Evolutionary conservation across 2,329 filamentous ascomycete genomes (phyloP), one percentile per base, ranked within the genome.

Genomic region (Cladosporium austrohemisphaericum): DNA sequence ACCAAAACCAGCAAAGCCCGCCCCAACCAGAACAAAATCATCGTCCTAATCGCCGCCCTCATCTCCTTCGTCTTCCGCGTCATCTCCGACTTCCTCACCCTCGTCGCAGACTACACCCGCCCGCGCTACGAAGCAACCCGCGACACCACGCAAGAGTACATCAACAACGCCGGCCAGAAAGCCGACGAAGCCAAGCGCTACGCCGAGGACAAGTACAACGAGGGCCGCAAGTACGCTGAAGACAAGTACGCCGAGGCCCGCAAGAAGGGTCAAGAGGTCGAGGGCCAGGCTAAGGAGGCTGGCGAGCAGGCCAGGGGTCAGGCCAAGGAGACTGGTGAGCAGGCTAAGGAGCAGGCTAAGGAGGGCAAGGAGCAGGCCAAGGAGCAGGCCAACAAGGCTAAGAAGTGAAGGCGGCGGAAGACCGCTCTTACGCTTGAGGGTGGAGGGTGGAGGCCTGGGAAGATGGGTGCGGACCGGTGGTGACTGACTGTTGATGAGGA

Each of bases 61-160:
- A 55, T 69, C 57, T 62, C 58, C 52, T 65, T 63, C 52, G 55
- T 66, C 45, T 57, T 69, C 50, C 60, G 56, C 40, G 60, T 68
- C 46, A 58, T 60, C 37, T 57, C 54, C 25, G 65, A 67, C 57
- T 57, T 61, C 54, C 61, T 65, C 54, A 57, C 63, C 19, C 28
- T 55, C 47, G 49, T 66, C 29, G 57, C 61, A 46, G 60, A 66
- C 52, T 60, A 57, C 50, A 55, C 67, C 33, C 60, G 60, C 13
- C 60, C 62, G 43, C 63, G 62, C 54, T 62, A 62, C 56, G 60
- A 67, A 36, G 43, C 33, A 10, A 47, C 43, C 11, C 43, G 43
- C 33, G 25, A 47, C 43, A 29, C 32, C 4, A 47, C 43, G 3
- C 32, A 36, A 18, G 63, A 64, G 52, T 54, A 55, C 54, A 65